Percentiles rank a stretch among this genome's conserved stretches.
Conservation (phyloP, 139 green algal species). For the Pycnococcus provasolii region DNA sequence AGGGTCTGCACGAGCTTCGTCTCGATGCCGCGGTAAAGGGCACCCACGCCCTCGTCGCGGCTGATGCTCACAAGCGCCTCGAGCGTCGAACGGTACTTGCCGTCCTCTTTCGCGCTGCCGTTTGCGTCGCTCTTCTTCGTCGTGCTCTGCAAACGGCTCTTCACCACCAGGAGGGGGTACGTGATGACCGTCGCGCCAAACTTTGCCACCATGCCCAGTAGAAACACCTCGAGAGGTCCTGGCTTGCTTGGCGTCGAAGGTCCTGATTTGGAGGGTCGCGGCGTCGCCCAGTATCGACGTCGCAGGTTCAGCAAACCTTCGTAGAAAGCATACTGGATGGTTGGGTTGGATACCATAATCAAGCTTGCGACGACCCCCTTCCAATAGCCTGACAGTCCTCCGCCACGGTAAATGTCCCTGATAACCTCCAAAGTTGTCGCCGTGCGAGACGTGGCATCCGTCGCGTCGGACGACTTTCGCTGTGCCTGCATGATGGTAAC, state of each 20-base stretch:
- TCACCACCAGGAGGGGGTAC: constrained; percentile 88
- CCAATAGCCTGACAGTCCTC: constrained; percentile 56
- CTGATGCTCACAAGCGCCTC: constrained; percentile 1
- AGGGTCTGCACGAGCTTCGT: constrained; percentile 15
- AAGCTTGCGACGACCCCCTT: constrained; percentile 66
- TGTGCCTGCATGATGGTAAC: constrained; percentile 68
- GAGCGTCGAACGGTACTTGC: background rate
- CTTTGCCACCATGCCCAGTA: constrained; percentile 74
- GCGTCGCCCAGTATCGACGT: background rate
- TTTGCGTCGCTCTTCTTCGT: background rate
- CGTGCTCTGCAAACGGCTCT: constrained; percentile 57
- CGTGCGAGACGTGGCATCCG: background rate
- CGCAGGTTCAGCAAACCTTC: constrained; percentile 31
- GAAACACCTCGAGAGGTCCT: constrained; percentile 59
- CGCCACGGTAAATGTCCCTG: constrained; percentile 21
- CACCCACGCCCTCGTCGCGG: background rate
- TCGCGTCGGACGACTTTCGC: background rate
- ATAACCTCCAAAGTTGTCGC: background rate
- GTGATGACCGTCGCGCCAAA: constrained; percentile 80
- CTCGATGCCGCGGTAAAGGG: constrained; percentile 7
- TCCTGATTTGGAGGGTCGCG: background rate
- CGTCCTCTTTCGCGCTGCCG: background rate
- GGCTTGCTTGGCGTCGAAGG: background rate
- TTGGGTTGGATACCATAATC: constrained; percentile 81
- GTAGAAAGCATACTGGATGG: constrained; percentile 74